Base-by-base conservation (phyloP, 2,329 filamentous ascomycete species). In the Cordyceps tenuipes region DNA sequence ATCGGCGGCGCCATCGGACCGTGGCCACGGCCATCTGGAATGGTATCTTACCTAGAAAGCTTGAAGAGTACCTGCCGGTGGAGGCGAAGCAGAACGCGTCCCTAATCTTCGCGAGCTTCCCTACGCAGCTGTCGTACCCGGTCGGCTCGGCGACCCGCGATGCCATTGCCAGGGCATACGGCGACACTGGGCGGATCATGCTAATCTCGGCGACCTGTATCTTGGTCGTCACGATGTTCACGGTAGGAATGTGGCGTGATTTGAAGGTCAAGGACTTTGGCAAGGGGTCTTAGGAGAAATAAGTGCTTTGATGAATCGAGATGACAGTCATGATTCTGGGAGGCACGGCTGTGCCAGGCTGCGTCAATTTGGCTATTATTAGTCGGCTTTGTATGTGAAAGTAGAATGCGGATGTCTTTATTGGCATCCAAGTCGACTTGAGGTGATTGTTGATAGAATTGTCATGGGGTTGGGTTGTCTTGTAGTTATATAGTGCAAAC, bases 1-100 rank as follows among this genome's bases (percentile, higher is more conserved):
- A 54, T 60, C 12, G 57, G 57, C n/a, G 57, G 48, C 15, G 57
- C 57, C 23, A 52, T 59, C 17, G 57, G 23, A 59, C 57, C 29
- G 48, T 59, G 5, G 31, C 57, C 15, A 15, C 57, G 23, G 57
- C 57, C 48, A 59, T 59, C 7, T 59, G 57, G 57, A 59, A 23
- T 8, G 41, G 57, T 6, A 48, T 53, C 39, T 59, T 59, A 9
- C 44, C 50, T 6, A 19, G 2, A 7, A 48, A 46, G n/a, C 44
- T 60, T 2, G 23, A 9, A 17, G 21, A 55, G 10, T 39, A 49
- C 17, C 58, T 60, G 2, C 58, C 58, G 10, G 48, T 9, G 2
- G 50, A 53, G 19, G 21, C 31, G 6, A 47, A 49, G 36, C 9
- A 13, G 1, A 26, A 60, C 10, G 31, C n/a, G 8, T 2, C 23